Percentiles rank a stretch among this genome's conserved stretches.
These are phyloP conservation scores for Phytophthora cactorum DNA, from an alignment of 352 stramenopile species.

Conservation along the genomic window DNA sequence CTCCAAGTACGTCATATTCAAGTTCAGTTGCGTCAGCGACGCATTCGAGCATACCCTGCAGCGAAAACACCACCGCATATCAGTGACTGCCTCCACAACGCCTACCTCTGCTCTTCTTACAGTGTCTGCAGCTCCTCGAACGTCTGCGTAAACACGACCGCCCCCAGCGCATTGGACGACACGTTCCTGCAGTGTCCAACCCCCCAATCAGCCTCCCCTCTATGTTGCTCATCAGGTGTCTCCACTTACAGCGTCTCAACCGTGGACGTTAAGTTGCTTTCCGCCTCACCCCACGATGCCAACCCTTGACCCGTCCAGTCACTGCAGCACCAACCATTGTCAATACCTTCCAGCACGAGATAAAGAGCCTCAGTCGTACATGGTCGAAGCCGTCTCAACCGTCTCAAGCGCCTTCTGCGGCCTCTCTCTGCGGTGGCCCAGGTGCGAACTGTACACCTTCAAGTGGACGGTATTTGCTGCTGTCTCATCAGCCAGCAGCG, in stretches of 20 bases:
- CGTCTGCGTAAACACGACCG: constrained; percentile 28
- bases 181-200: constrained; percentile 24
- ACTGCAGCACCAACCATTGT: constrained; percentile 12
- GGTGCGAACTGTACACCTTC: constrained; percentile 8
- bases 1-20: constrained; percentile 35
- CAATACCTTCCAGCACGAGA: background rate
- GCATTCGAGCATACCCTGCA: constrained; percentile 35
- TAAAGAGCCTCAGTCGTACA: constrained; percentile 2
- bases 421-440: background rate
- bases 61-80: background rate
- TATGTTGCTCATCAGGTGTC: background rate
- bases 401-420: background rate
- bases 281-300: constrained; percentile 30
- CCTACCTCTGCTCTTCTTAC: constrained; percentile 7
- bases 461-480: constrained; percentile 4
- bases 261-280: constrained; percentile 24
- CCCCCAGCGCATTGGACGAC: constrained; percentile 22
- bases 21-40: constrained; percentile 31
- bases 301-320: constrained; percentile 17
- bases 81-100: background rate
- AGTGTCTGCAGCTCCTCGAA: constrained; percentile 31
- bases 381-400: background rate
- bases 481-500: background rate
- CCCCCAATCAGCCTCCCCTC: background rate
- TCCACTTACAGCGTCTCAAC: constrained; percentile 28